Conservation (phyloP, 768 basidiomycete genomes). For the Leccinum subtestaceum region DNA sequence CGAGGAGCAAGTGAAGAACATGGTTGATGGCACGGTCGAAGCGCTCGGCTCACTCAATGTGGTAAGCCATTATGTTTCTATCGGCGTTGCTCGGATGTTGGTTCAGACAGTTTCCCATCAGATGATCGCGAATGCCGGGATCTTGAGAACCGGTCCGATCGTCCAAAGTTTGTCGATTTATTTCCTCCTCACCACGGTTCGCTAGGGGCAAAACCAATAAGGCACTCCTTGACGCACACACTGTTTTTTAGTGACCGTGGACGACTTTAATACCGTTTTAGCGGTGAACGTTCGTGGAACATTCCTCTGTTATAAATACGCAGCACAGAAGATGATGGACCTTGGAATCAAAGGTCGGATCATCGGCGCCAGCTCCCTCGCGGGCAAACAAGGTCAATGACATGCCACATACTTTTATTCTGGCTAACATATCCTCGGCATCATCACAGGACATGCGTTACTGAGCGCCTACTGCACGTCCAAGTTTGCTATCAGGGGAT, state of each 20-base stretch:
- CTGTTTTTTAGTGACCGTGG: slow-evolving; percentile 26
- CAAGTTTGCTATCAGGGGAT: slow-evolving; percentile 43
- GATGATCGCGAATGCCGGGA: slow-evolving; percentile 23
- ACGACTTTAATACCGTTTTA: slow-evolving; percentile 34
- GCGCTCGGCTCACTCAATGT: slow-evolving; percentile 34
- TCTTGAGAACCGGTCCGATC: slow-evolving; percentile 12
- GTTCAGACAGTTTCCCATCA: not conserved
- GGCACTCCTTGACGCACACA: not conserved
- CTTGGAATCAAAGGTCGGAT: slow-evolving; percentile 43
- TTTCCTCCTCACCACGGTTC: not conserved
- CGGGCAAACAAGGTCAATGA: slow-evolving; percentile 30
- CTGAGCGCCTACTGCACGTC: slow-evolving; percentile 34
- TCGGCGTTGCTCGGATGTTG: not conserved
- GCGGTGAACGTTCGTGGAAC: slow-evolving; percentile 40
- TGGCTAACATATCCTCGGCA: not conserved
- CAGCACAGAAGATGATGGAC: slow-evolving; percentile 43
- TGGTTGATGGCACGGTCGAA: slow-evolving; percentile 26
- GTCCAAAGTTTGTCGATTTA: not conserved
- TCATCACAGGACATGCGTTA: slow-evolving; percentile 28
- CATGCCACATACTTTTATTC: not conserved
- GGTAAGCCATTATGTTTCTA: slow-evolving; percentile 17
- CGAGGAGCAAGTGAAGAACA: slow-evolving; percentile 31
- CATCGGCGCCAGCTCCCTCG: slow-evolving; percentile 38
- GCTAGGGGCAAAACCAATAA: not conserved
- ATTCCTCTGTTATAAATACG: slow-evolving; percentile 42